Evolutionary conservation across 805 yeast genomes (phyloP).

Genomic region (Saccharomycopsis vini): DNA sequence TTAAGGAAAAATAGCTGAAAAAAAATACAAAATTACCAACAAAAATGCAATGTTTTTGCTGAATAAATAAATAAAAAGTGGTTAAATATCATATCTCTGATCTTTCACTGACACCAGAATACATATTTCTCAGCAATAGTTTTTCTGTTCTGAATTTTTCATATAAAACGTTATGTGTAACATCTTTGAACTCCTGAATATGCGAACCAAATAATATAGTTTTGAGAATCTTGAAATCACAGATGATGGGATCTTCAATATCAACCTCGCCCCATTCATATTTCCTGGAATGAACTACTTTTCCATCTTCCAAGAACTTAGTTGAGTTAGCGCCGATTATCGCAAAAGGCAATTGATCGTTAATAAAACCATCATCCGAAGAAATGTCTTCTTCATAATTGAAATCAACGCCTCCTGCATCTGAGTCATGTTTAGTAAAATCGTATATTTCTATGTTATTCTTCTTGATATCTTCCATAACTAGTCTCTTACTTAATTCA

Average conservation of each 20-base stretch:
- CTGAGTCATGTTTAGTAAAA: slow-evolving; percentile 32
- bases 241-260: slow-evolving; percentile 39
- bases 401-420: neutral
- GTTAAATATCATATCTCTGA: neutral
- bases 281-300: slow-evolving; percentile 38
- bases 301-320: slow-evolving; percentile 23
- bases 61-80: no score
- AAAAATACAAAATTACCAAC: no score
- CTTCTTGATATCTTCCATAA: slow-evolving; percentile 47
- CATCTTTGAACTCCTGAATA: slow-evolving; percentile 69
- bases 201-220: slow-evolving; percentile 77
- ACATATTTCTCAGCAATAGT: slow-evolving; percentile 7
- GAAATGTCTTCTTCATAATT: slow-evolving; percentile 9
- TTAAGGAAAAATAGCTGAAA: no score
- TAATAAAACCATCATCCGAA: slow-evolving; percentile 22
- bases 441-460: slow-evolving; percentile 60
- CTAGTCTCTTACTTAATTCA: slow-evolving; percentile 39
- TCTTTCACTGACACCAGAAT: neutral
- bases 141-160: slow-evolving; percentile 76
- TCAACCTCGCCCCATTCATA: slow-evolving; percentile 63
- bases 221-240: slow-evolving; percentile 50
- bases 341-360: slow-evolving; percentile 42
- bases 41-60: neutral
- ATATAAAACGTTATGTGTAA: slow-evolving; percentile 67
- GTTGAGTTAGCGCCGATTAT: slow-evolving; percentile 48